These are phyloP conservation scores for Fragaria nilgerrensis DNA, from an alignment of 306 rosid genomes.

Conservation along the genomic window DNA sequence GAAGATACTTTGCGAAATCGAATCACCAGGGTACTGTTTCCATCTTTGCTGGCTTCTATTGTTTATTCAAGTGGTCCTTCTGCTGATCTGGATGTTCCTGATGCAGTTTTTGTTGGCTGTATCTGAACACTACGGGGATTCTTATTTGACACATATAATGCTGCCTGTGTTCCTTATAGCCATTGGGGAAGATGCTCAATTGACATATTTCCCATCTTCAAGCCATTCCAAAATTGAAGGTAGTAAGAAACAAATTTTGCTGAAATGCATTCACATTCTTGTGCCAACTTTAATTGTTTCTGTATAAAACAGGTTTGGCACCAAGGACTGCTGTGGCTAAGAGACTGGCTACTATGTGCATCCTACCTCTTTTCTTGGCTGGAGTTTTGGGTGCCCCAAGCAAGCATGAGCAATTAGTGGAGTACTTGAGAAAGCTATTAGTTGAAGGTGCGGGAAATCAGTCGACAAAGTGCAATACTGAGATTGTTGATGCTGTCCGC, in stretches of 20 bases:
- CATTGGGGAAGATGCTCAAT: slow-evolving; percentile 70
- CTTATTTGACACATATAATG: slow-evolving; percentile 77
- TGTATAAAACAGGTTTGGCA: slow-evolving; percentile 54
- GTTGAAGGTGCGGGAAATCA: slow-evolving; percentile 52
- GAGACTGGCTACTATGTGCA: slow-evolving; percentile 81
- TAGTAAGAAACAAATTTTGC: slow-evolving; percentile 22
- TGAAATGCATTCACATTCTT: slow-evolving; percentile 23
- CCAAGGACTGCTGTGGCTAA: slow-evolving; percentile 76
- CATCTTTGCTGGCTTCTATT: slow-evolving; percentile 14
- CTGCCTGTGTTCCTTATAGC: slow-evolving; percentile 81
- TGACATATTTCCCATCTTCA: slow-evolving; percentile 68
- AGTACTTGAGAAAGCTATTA: slow-evolving; percentile 73
- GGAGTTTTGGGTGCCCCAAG: slow-evolving; percentile 85
- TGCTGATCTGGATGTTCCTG: slow-evolving; percentile 31
- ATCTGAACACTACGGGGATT: slow-evolving; percentile 77
- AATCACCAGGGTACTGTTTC: slow-evolving; percentile 62
- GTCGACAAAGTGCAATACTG: slow-evolving; percentile 53
- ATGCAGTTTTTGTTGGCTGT: slow-evolving; percentile 84
- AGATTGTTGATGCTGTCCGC: slow-evolving; percentile 84
- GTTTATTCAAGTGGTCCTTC: slow-evolving; percentile 9
- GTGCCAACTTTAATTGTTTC: slow-evolving; percentile 27
- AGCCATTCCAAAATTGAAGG: slow-evolving; percentile 79
- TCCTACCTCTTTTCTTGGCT: slow-evolving; percentile 82
- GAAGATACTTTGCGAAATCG: slow-evolving; percentile 82
- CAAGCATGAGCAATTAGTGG: slow-evolving; percentile 53